Base-by-base conservation (phyloP, 345 rosid species). In the Geranium brycei region DNA sequence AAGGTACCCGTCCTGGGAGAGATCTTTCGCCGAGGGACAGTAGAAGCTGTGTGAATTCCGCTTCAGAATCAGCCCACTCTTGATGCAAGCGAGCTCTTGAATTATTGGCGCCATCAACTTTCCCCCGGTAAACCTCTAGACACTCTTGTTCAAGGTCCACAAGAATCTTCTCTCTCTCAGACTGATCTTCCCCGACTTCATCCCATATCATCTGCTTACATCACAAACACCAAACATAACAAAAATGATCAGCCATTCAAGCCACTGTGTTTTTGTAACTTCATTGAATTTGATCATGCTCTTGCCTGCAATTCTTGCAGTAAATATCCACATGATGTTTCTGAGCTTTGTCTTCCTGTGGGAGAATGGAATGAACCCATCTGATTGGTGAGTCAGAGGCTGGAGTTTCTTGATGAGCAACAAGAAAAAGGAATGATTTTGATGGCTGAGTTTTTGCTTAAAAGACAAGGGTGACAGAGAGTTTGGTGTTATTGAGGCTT, bases 21-120 rank as follows among this genome's bases (percentile, higher is more conserved):
- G 96, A 93, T 68, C 86, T 73, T 85, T 93, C 99, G 57, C 97
- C 96, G 19, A 93, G 97, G 59, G 96, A 88, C 69, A 93, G 68
- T 67, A 93, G 91, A 79, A 93, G 90, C 72, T 86, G 96, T 60
- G 99, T 93, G 72, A 90, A 83, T 75, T 88, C 99, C 23, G 97
- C 95, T 80, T 93, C 96, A 62, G 99, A 87, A 79, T 90, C 97
- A 1, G 99, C 99, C 53, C 90, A 65, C 74, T 93, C 92, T 71
- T 95, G 99, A 74, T 95, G 99, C 71, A 95, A 81, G 67, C 96
- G 92, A 74, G 99, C 84, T 73, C 99, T 84, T 1, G 95, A 83
- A 23, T 87, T 87, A 67, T 88, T 95, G 67, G 96, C 99, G 12
- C 79, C 85, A 80, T 95, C 97, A 41, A 95, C 99, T 83, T 95